A percentile compares a stretch with the other conserved stretches of the same genome.
phyloP scores from a whole-genome alignment of 176 grass and related monocot species.

The Oryza punctata region DNA sequence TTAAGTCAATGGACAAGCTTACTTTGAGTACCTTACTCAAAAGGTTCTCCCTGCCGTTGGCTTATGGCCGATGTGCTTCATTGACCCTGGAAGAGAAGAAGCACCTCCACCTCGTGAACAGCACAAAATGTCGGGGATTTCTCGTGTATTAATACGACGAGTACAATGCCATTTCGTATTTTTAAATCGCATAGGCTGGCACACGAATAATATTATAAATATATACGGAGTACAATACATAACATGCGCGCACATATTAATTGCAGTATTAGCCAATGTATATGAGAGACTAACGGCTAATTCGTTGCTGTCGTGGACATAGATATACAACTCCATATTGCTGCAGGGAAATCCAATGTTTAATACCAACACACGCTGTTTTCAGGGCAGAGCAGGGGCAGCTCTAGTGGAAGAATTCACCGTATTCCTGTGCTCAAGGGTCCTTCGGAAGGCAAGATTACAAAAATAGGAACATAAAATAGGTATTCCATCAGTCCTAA shows the following conservation, averaged over 20 bases:
- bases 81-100: not conserved
- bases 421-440: no score
- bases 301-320: not conserved
- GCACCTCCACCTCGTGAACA: conserved; percentile 35
- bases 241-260: not conserved
- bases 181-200: not conserved
- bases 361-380: not conserved
- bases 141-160: not conserved
- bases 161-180: not conserved
- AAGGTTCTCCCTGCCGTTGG: conserved; percentile 40
- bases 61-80: not conserved
- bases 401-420: not conserved
- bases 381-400: not conserved
- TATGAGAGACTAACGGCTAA: not conserved
- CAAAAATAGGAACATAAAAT: no score
- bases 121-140: conserved; percentile 36
- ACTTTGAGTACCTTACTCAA: conserved; percentile 28
- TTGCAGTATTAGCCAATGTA: not conserved
- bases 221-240: not conserved
- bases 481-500: no score
- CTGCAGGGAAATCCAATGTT: not conserved
- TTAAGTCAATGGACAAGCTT: not conserved
- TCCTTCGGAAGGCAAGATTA: no score
- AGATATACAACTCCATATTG: not conserved
- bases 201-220: not conserved